A percentile compares a stretch with the other conserved stretches of the same genome.
These are phyloP conservation scores for Meredithiella fracta DNA, from an alignment of 2,329 filamentous ascomycete species.

Conservation along the genomic window DNA sequence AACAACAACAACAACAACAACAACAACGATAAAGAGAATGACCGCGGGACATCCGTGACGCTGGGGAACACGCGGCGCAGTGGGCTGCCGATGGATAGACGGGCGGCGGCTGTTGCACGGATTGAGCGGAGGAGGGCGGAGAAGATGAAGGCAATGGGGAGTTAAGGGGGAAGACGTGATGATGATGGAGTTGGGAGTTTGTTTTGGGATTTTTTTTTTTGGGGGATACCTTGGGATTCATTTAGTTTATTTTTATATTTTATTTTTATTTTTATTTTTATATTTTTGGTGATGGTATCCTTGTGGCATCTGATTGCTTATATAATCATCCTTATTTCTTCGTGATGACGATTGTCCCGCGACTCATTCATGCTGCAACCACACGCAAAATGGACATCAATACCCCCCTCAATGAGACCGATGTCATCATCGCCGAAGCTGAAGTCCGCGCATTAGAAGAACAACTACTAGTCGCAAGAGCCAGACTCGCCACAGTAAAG, in stretches of 20 bases:
- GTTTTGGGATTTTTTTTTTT: conserved; percentile 1
- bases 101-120: conserved; percentile 37
- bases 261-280: too few relatives aligned
- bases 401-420: background rate
- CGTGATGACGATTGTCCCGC: background rate
- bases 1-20: too few relatives aligned
- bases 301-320: background rate
- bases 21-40: background rate
- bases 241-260: too few relatives aligned
- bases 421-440: conserved; percentile 3
- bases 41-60: conserved; percentile 19
- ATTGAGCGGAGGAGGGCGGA: conserved; percentile 38
- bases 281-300: too few relatives aligned
- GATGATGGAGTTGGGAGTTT: conserved; percentile 11
- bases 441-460: conserved; percentile 10
- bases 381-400: background rate
- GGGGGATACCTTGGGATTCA: too few relatives aligned
- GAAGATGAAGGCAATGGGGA: conserved; percentile 25
- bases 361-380: background rate
- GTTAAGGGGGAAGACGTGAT: conserved; percentile 37
- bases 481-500: background rate
- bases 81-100: conserved; percentile 31
- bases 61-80: conserved; percentile 27
- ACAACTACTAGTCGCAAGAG: background rate
- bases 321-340: background rate